Conservation (phyloP, 192 early-diverging fungal species). For the Backusella macrospora region DNA sequence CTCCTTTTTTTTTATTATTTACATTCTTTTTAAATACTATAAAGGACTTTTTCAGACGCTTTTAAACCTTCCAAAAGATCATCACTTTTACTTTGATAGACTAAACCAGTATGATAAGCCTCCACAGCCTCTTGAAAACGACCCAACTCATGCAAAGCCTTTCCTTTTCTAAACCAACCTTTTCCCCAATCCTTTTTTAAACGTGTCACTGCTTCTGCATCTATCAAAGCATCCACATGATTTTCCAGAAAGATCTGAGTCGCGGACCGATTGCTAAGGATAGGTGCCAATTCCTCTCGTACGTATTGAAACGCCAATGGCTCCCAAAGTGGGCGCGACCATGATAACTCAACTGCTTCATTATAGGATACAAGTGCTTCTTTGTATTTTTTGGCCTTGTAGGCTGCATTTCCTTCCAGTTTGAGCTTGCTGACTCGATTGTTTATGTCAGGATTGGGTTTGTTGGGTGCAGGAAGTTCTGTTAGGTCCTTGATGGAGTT, state of each 20-base stretch:
- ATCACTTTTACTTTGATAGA: constrained; percentile 72
- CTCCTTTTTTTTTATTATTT: background rate
- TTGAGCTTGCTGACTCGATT: constrained; percentile 58
- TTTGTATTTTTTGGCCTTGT: constrained; percentile 78
- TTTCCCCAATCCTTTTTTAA: constrained; percentile 74
- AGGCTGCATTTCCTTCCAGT: constrained; percentile 82
- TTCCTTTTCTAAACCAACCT: constrained; percentile 79
- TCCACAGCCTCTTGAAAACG: constrained; percentile 78
- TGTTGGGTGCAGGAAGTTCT: constrained; percentile 68
- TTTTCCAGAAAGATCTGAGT: constrained; percentile 65
- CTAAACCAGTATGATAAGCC: constrained; percentile 80
- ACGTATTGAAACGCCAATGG: constrained; percentile 55
- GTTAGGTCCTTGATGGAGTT: constrained; percentile 60
- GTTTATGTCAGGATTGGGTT: constrained; percentile 52
- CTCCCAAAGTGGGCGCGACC: constrained; percentile 76
- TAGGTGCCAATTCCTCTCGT: constrained; percentile 65
- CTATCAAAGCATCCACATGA: constrained; percentile 69
- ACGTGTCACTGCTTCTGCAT: constrained; percentile 69
- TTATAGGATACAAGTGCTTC: constrained; percentile 89
- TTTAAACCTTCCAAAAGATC: constrained; percentile 77
- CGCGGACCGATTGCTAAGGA: constrained; percentile 69
- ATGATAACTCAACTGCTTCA: constrained; percentile 81
- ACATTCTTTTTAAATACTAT: background rate
- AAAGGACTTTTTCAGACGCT: background rate
- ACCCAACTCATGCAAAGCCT: constrained; percentile 82